Evolutionary conservation across 2,329 filamentous ascomycete genomes (phyloP), one percentile per base, ranked within the genome.

Genomic region (Talaromyces sp.): DNA sequence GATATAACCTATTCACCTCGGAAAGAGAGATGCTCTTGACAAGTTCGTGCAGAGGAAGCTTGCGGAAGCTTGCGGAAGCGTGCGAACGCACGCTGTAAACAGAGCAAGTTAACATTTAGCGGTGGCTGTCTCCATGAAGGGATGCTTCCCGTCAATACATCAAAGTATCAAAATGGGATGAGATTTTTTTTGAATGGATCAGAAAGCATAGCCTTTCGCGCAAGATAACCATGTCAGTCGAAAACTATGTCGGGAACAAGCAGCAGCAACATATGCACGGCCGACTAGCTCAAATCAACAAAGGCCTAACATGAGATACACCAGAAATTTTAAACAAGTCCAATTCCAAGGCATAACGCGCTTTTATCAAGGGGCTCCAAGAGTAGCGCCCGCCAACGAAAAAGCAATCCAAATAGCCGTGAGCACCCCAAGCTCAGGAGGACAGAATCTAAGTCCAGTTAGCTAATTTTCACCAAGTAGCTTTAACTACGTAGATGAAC

Each of bases 21-120:
- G 60, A 6, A 61, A 68, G 22, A 63, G 53, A 37, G 31, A 57
- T 13, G 56, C 28, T 2, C 63, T 66, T 51, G 63, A 64, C 25
- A 22, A n/a, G 3, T 62, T 65, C 60, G 59, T 67, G 10, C 8
- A 56, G 43, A 62, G 45, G 19, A 66, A 66, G 51, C 36, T 65
- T 10, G 10, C 11, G 28, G 22, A 37, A n/a, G n/a, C n/a, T n/a
- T n/a, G n/a, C n/a, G n/a, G 45, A 56, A 52, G 21, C 17, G 45
- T 8, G 28, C 40, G 3, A n/a, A n/a, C 46, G 46, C 19, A 57
- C 53, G 31, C 51, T 53, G 15, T 41, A 28, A 41, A 41, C 19
- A 9, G 7, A 17, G 39, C 39, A 17, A 41, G 5, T 41, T 41
- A n/a, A n/a, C n/a, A n/a, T n/a, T n/a, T n/a, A n/a, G n/a, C n/a